Base-by-base conservation (phyloP, 2,329 filamentous ascomycete species). In the Trichophyton simii region DNA sequence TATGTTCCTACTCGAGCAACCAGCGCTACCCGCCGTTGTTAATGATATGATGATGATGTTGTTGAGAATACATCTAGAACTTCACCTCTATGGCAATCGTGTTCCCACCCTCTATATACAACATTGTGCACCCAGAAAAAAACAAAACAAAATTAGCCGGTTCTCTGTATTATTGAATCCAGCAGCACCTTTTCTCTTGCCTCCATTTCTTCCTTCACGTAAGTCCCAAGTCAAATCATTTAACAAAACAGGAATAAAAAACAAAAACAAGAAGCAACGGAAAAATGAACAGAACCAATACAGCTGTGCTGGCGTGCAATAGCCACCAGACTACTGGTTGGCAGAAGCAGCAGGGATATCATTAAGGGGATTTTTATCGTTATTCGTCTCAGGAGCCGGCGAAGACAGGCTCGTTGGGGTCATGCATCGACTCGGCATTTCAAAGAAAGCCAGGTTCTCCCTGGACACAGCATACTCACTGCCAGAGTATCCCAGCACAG, bases 391-490 rank as follows among this genome's bases (percentile, higher is more conserved):
- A 18, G 50, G n/a, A 11, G 5, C 13, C 7, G 50, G 50, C 0
- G 50, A 55, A 28, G 20, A 11, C 5, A 55, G 25, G 9, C 50
- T 55, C 50, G 50, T 55, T 28, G 50, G 50, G 2, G 50, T 55
- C 28, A 55, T 55, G 28, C 50, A 55, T 34, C 50, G 50, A 52
- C 66, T 69, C 13, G 64, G 50, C 54, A 70, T 68, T 44, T 67
- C 68, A 50, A 88, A 86, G 67, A 96, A 85, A 52, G 89, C 90
- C 64, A 96, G 86, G 68, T 95, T 92, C 73, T 95, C 90, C 65
- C 91, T 80, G 69, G 94, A 80, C 8, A 91, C 91, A 46, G 97
- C 87, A 75, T 97, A 96, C 75, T 97, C 91, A 69, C 88, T 95
- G 72, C 96, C 91, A 20, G 90, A 89, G 75, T 96, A 99, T 2